Conservation (phyloP, 805 yeast species). For the Vanderwaltozyma yarrowii region DNA sequence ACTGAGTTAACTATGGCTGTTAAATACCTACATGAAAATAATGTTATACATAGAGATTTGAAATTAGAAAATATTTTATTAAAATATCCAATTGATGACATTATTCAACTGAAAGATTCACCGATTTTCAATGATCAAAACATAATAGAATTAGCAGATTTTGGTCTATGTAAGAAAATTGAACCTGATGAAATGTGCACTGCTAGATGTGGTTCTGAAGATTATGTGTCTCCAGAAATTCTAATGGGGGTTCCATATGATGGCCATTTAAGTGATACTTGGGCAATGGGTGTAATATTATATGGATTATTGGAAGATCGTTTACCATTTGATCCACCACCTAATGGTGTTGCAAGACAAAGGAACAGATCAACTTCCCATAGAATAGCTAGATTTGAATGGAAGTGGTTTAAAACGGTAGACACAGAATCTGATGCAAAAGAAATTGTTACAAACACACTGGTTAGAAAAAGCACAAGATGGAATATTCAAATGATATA, state of each 20-base stretch:
- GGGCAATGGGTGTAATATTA: conserved; percentile 92
- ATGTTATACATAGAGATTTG: conserved; percentile 82
- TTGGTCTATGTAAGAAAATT: conserved; percentile 74
- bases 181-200: conserved; percentile 53
- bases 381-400: conserved; percentile 82
- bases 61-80: conserved; percentile 78
- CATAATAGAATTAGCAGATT: conserved; percentile 64
- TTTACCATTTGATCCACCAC: conserved; percentile 86
- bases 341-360: conserved; percentile 33
- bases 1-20: conserved; percentile 65
- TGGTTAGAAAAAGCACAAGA: conserved; percentile 24
- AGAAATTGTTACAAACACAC: conserved; percentile 21
- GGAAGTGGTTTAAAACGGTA: conserved; percentile 66
- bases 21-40: conserved; percentile 53
- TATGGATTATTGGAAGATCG: conserved; percentile 78
- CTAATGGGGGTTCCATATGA: conserved; percentile 85
- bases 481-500: conserved; percentile 21
- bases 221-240: conserved; percentile 91
- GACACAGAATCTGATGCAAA: conserved; percentile 25
- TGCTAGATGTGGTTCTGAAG: conserved; percentile 94
- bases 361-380: conserved; percentile 50
- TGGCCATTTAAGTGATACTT: conserved; percentile 82
- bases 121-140: conserved; percentile 11
- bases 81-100: conserved; percentile 30
- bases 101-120: conserved; percentile 12